Percentiles rank a stretch among this genome's conserved stretches.
Evolutionary conservation across 108 stramenopile species (phyloP).

Genomic region (Cyclotella choctawhatcheeana): DNA sequence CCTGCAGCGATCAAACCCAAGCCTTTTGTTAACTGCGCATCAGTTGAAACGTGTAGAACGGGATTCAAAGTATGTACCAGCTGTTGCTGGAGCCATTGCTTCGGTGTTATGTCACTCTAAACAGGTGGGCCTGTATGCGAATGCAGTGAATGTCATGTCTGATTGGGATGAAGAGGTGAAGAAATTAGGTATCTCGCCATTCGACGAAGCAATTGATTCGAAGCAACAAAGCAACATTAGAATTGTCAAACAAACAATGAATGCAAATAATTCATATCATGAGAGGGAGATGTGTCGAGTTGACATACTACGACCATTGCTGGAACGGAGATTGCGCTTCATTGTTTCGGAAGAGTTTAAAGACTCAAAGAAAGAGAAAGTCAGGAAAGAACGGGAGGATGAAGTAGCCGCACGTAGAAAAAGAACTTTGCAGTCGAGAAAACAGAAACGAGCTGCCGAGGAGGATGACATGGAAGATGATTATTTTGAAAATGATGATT

Average conservation of each 20-base stretch:
- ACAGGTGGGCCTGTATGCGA: conserved; percentile 16
- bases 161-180: conserved; percentile 42
- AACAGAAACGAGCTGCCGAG: conserved; percentile 4
- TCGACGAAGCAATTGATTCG: conserved; percentile 3
- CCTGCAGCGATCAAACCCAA: conserved; percentile 73
- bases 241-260: background rate
- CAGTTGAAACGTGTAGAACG: conserved; percentile 72
- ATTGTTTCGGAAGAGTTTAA: conserved; percentile 40
- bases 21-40: conserved; percentile 67
- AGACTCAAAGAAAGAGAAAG: conserved; percentile 28
- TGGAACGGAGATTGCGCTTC: conserved; percentile 30
- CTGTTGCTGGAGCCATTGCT: conserved; percentile 62
- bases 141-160: conserved; percentile 14
- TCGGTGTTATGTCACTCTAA: conserved; percentile 60
- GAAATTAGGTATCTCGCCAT: conserved; percentile 3
- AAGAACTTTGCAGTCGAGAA: conserved; percentile 7
- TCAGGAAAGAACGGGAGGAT: conserved; percentile 10
- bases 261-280: background rate
- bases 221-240: background rate
- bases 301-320: conserved; percentile 14
- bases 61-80: conserved; percentile 74
- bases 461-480: conserved; percentile 17
- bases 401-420: conserved; percentile 16
- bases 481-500: conserved; percentile 30
- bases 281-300: conserved; percentile 19